phyloP scores from a whole-genome alignment of 1,284 basidiomycete species.

The Takashimella koratensis region DNA sequence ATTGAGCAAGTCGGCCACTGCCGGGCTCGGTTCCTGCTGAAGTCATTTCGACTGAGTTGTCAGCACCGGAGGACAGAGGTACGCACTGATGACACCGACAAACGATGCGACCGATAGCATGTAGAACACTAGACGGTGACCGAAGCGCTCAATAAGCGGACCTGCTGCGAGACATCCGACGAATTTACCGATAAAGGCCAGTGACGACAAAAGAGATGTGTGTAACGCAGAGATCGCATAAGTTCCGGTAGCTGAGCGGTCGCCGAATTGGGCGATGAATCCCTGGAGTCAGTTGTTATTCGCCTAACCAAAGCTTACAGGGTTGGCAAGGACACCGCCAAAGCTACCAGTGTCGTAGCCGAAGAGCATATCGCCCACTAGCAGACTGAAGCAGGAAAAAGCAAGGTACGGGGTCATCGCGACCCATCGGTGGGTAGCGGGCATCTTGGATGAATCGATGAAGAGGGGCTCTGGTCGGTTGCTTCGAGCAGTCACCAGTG shows the following conservation, averaged over 20 bases:
- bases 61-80: neutral
- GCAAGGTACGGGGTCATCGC: constrained; percentile 6
- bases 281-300: constrained; percentile 1
- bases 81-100: constrained; percentile 9
- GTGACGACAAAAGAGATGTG: constrained; percentile 5
- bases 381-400: constrained; percentile 8
- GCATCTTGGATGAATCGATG: too few species aligned
- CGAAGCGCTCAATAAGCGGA: constrained; percentile 9
- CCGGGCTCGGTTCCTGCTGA: neutral
- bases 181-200: constrained; percentile 15
- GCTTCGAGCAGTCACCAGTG: too few species aligned
- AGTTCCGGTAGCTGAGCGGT: constrained; percentile 1
- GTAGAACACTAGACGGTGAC: constrained; percentile 8
- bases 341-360: constrained; percentile 5
- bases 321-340: constrained; percentile 6
- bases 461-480: too few species aligned
- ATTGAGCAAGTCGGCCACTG: constrained; percentile 7
- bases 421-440: neutral
- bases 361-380: constrained; percentile 10
- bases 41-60: constrained; percentile 7
- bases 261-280: constrained; percentile 13
- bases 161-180: constrained; percentile 7
- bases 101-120: constrained; percentile 3
- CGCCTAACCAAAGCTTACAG: neutral
- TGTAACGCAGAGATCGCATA: constrained; percentile 5